These are phyloP conservation scores for Leccinum obscurum DNA, from an alignment of 768 basidiomycete species.

Conservation along the genomic window DNA sequence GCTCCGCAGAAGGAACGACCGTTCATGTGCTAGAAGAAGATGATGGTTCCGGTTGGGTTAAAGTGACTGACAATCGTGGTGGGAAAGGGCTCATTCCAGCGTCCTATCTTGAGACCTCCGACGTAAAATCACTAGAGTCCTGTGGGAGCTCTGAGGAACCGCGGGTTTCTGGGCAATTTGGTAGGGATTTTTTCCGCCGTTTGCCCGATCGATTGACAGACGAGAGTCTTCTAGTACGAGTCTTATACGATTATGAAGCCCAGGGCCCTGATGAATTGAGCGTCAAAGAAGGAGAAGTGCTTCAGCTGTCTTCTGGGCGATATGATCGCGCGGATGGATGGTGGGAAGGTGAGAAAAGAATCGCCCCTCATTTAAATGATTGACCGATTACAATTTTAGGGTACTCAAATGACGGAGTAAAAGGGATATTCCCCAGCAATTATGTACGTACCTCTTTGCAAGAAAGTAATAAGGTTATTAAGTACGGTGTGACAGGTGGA, in stretches of 20 bases:
- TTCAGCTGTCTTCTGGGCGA: conserved; percentile 64
- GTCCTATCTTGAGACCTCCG: conserved; percentile 61
- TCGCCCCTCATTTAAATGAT: conserved; percentile 21
- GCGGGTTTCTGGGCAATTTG: conserved; percentile 47
- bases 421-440: conserved; percentile 86
- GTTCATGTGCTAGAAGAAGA: conserved; percentile 77
- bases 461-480: conserved; percentile 22
- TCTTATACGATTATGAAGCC: conserved; percentile 76
- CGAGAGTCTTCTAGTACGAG: conserved; percentile 55
- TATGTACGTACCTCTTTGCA: conserved; percentile 57
- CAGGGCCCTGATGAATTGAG: conserved; percentile 71
- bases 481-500: conserved; percentile 46
- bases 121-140: conserved; percentile 23
- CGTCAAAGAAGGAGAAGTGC: conserved; percentile 57
- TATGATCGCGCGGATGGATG: conserved; percentile 73
- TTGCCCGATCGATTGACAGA: conserved; percentile 5
- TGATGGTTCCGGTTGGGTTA: conserved; percentile 87
- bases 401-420: conserved; percentile 55
- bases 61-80: conserved; percentile 59
- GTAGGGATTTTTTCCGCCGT: conserved; percentile 38
- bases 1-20: conserved; percentile 52
- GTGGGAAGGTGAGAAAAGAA: conserved; percentile 71
- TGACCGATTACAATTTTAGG: conserved; percentile 45
- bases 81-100: conserved; percentile 79
- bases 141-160: conserved; percentile 17